phyloP scores from a whole-genome alignment of 164 flowering plant species.

The Berberis vulgaris region DNA sequence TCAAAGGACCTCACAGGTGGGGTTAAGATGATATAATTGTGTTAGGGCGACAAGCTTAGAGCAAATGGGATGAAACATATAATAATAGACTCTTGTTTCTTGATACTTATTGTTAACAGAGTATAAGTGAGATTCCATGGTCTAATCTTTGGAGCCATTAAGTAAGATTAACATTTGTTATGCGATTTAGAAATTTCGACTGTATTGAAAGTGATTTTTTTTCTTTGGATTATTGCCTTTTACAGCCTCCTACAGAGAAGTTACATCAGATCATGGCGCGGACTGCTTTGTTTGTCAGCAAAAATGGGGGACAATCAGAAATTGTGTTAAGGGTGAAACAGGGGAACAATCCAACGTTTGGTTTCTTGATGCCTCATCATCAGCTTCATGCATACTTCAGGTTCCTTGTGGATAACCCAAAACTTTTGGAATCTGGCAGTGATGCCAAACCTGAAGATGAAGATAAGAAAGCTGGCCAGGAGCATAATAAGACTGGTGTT shows the following conservation, averaged over 20 bases:
- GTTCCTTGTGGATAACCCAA: slow-evolving; percentile 79
- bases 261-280: slow-evolving; percentile 92
- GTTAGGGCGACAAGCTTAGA: slow-evolving; percentile 24
- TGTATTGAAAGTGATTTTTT: slow-evolving; percentile 14
- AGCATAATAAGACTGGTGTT: slow-evolving; percentile 20
- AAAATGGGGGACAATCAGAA: slow-evolving; percentile 95
- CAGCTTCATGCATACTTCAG: slow-evolving; percentile 85
- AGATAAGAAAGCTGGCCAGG: slow-evolving; percentile 22
- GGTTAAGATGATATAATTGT: slow-evolving; percentile 59
- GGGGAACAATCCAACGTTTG: slow-evolving; percentile 95
- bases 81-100: slow-evolving; percentile 34
- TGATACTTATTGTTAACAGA: slow-evolving; percentile 30
- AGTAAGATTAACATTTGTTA: slow-evolving; percentile 6
- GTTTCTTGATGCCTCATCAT: slow-evolving; percentile 91
- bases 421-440: slow-evolving; percentile 31
- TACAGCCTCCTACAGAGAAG: slow-evolving; percentile 95
- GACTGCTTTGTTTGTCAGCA: slow-evolving; percentile 79
- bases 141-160: slow-evolving; percentile 13
- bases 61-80: slow-evolving; percentile 33
- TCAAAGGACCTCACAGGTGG: slow-evolving; percentile 87
- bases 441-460: slow-evolving; percentile 32
- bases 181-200: background rate
- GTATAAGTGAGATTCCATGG: slow-evolving; percentile 28
- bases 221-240: slow-evolving; percentile 16
- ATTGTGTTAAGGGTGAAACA: slow-evolving; percentile 90